Conservation (phyloP, 176 grass and related monocot genomes). For the Cenchrus fungigraminus region DNA sequence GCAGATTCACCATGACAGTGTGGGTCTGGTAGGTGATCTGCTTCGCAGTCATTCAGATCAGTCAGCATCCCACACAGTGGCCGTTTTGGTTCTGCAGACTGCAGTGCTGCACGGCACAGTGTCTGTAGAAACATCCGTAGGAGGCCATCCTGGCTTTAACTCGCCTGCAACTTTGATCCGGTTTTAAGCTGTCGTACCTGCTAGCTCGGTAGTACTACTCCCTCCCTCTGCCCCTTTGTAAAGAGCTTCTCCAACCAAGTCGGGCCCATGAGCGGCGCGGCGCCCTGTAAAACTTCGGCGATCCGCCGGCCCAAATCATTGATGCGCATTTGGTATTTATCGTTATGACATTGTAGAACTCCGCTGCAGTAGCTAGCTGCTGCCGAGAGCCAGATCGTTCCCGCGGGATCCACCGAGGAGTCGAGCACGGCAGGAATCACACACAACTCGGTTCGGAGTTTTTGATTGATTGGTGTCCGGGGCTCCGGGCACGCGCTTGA, state of each 20-base stretch:
- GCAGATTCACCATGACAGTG: neutral
- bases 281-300: conserved; percentile 24
- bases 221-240: neutral
- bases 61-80: neutral
- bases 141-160: conserved; percentile 12
- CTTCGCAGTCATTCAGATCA: neutral
- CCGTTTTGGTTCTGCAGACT: neutral
- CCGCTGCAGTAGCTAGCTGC: too few species aligned
- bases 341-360: neutral
- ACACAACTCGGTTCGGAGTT: neutral
- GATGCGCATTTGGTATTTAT: neutral
- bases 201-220: neutral
- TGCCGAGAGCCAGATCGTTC: neutral
- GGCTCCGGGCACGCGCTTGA: neutral
- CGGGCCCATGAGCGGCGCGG: neutral
- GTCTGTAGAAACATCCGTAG: conserved; percentile 2
- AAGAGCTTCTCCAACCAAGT: neutral
- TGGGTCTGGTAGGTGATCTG: neutral
- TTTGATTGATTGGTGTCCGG: neutral
- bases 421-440: neutral
- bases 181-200: neutral
- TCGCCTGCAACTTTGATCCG: conserved; percentile 24
- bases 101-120: neutral
- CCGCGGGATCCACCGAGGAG: neutral
- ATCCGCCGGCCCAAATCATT: conserved; percentile 10